Conservation (phyloP, 345 rosid species). For the Adansonia digitata region DNA sequence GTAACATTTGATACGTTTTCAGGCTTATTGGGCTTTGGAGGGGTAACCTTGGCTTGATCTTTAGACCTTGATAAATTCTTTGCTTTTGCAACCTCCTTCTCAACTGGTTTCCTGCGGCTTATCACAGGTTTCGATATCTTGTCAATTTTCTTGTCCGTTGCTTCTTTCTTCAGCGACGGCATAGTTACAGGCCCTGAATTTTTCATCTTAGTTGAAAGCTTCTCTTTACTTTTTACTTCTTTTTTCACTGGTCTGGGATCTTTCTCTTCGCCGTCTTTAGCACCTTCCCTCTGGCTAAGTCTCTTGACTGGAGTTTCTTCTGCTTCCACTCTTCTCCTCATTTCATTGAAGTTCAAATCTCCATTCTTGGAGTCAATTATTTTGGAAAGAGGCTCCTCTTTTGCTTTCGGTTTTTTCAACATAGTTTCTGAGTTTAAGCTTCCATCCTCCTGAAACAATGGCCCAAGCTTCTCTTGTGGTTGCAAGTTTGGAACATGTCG, state of each 20-base stretch:
- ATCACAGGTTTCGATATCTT: slow-evolving; percentile 29
- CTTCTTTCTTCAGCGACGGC: slow-evolving; percentile 27
- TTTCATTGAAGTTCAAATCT: slow-evolving; percentile 12
- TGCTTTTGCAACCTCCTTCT: slow-evolving; percentile 31
- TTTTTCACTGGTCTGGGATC: slow-evolving; percentile 29
- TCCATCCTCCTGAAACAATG: slow-evolving; percentile 20
- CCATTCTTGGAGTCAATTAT: slow-evolving; percentile 26
- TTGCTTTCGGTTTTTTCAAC: slow-evolving; percentile 10
- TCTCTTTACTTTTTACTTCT: slow-evolving; percentile 28
- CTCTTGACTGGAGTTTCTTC: slow-evolving; percentile 23
- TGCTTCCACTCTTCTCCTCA: slow-evolving; percentile 18
- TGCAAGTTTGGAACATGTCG: slow-evolving; percentile 19
- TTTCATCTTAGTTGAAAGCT: slow-evolving; percentile 31
- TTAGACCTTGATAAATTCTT: slow-evolving; percentile 32
- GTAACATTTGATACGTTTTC: slow-evolving; percentile 25
- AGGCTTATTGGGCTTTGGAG: slow-evolving; percentile 29
- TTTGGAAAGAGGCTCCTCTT: slow-evolving; percentile 32
- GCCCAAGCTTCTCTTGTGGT: slow-evolving; percentile 22
- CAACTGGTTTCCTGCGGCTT: slow-evolving; percentile 27
- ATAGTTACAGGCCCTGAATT: slow-evolving; percentile 14
- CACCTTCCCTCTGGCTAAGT: slow-evolving; percentile 31
- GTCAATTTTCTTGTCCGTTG: slow-evolving; percentile 16
- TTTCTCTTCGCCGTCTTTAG: slow-evolving; percentile 20
- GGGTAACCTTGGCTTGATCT: slow-evolving; percentile 33
- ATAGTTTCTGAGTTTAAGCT: slow-evolving; percentile 11